These are phyloP conservation scores for Plasmodium billcollinsi DNA, from an alignment of 169 alveolate species.

Conservation along the genomic window DNA sequence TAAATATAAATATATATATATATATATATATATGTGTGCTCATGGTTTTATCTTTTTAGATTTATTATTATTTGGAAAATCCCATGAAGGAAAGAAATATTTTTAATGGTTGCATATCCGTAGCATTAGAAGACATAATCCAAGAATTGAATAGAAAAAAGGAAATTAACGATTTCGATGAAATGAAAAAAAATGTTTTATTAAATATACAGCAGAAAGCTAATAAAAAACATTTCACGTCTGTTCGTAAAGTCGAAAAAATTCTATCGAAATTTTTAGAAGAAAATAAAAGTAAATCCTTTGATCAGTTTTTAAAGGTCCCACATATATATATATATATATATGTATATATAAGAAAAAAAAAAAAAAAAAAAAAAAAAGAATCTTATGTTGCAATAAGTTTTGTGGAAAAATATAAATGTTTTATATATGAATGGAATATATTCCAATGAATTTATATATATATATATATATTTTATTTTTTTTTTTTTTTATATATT, in stretches of 20 bases:
- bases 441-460: not conserved
- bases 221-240: constrained; percentile 43
- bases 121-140: constrained; percentile 66
- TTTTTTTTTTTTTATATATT: too few relatives aligned
- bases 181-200: constrained; percentile 33
- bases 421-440: not conserved
- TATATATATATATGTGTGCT: not conserved
- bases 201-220: constrained; percentile 52
- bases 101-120: constrained; percentile 55
- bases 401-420: not conserved
- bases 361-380: too few relatives aligned
- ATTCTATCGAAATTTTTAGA: constrained; percentile 57
- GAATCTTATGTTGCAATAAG: not conserved
- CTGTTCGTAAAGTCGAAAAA: constrained; percentile 64
- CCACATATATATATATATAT: not conserved
- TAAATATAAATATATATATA: not conserved
- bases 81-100: constrained; percentile 49
- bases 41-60: constrained; percentile 1
- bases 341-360: too few relatives aligned
- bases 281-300: constrained; percentile 61
- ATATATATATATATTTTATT: not conserved
- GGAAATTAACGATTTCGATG: constrained; percentile 52
- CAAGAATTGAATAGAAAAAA: constrained; percentile 48
- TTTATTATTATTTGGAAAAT: constrained; percentile 46
- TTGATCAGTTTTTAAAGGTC: constrained; percentile 63